Conservation (phyloP, 306 rosid species). For the Alnus glutinosa region DNA sequence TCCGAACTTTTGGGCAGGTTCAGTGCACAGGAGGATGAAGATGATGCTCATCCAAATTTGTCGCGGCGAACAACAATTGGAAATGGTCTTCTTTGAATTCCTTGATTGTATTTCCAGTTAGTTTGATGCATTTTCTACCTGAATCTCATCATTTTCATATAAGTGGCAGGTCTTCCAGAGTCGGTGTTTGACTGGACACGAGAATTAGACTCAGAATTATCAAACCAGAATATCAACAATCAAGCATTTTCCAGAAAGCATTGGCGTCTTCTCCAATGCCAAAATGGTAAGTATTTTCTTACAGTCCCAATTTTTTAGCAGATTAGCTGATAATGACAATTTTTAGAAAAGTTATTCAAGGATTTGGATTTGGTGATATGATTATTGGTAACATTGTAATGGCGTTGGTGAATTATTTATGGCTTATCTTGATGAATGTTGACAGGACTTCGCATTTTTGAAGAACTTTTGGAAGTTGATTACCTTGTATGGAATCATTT, state of each 20-base stretch:
- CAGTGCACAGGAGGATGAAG: constrained; percentile 98
- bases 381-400: constrained; percentile 18
- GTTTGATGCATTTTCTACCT: constrained; percentile 26
- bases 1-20: constrained; percentile 47
- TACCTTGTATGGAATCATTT: constrained; percentile 73
- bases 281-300: constrained; percentile 57
- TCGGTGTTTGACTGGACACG: constrained; percentile 86
- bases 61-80: constrained; percentile 90
- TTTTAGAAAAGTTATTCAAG: constrained; percentile 19
- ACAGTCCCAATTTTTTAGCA: constrained; percentile 14
- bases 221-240: constrained; percentile 70
- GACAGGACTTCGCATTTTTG: constrained; percentile 92
- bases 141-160: constrained; percentile 19
- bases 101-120: constrained; percentile 26
- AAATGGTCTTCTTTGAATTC: constrained; percentile 59
- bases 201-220: constrained; percentile 80
- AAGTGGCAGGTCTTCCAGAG: constrained; percentile 86
- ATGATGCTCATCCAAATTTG: constrained; percentile 71
- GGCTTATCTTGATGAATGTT: constrained; percentile 27
- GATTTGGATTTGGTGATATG: constrained; percentile 22
- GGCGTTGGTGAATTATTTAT: constrained; percentile 28
- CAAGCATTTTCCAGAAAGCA: constrained; percentile 94
- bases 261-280: constrained; percentile 98
- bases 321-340: constrained; percentile 16
- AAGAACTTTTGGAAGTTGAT: constrained; percentile 95